Evolutionary conservation across 1,139 yeast species (phyloP), one percentile per base, ranked within the genome.

Genomic region (Geotrichum aggregatum): DNA sequence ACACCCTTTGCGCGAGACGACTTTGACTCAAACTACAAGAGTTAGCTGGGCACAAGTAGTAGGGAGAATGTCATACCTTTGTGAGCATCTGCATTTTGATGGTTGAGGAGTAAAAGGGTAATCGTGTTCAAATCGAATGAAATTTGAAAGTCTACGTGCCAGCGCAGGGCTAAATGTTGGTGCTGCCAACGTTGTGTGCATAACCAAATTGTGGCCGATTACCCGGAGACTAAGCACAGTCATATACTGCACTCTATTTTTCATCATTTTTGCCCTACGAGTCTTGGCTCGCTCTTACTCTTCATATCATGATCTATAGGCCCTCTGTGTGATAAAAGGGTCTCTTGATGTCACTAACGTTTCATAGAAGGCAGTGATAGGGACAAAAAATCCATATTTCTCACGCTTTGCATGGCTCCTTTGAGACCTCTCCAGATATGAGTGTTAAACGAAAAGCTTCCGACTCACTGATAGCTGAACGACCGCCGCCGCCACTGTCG

Each of bases 1-100:
- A 94, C 89, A 59, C 97, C 97, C 73, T 94, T 94, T 51, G 98
- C 98, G 78, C 98, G 79, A 52, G 98, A 88, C 61, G 98, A 91
- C 79, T 94, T 94, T 66, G 98, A 89, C 76, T 94, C 98, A 73
- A 94, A 94, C 84, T 87, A 22, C 16, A 21, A 24, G 26, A 38
- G 40, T 49, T 42, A 44, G 48, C 44, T 39, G 34, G 11, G 24
- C 41, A n/a, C 40, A 26, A 21, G 5, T 33, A 13, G 35, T 33
- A 33, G 31, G 10, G 11, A 11, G 5, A 14, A 13, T 33, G 35
- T 31, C 80, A 49, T 72, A 77, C 82, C 75, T 82, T 89, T 54
- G 96, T 89, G 69, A 89, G 80, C 96, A 89, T 86, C 87, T 89
- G 89, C 97, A 89, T 89, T 70, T 69, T 81, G 68, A 47, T 36